phyloP scores from a whole-genome alignment of 108 stramenopile genomes.

The Cyclostephanos invisitatus region DNA sequence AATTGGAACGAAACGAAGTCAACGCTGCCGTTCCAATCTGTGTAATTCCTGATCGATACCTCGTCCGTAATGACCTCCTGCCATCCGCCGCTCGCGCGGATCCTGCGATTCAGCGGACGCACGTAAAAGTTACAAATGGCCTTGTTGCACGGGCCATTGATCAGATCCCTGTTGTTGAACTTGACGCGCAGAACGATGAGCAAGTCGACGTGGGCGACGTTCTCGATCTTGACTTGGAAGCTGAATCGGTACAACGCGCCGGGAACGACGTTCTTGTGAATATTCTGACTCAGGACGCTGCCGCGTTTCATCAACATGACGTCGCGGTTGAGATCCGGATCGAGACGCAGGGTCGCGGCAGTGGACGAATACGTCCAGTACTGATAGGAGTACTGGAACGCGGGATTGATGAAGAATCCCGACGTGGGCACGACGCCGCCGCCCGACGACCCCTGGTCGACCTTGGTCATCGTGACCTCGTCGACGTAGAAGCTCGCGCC shows the following conservation, averaged over 20 bases:
- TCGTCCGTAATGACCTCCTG: conserved; percentile 28
- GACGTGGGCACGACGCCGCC: neutral
- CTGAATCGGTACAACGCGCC: conserved; percentile 17
- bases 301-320: conserved; percentile 24
- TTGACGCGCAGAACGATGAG: conserved; percentile 28
- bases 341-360: conserved; percentile 2
- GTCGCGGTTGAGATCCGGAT: conserved; percentile 16
- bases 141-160: conserved; percentile 23
- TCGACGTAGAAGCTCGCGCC: conserved; percentile 30
- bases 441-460: neutral
- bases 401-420: conserved; percentile 39
- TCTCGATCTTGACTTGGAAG: conserved; percentile 19
- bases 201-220: neutral
- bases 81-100: conserved; percentile 15
- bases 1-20: conserved; percentile 30
- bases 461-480: conserved; percentile 28
- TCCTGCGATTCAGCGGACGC: conserved; percentile 17
- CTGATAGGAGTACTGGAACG: conserved; percentile 21
- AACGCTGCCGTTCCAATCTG: conserved; percentile 32
- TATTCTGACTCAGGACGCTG: conserved; percentile 26
- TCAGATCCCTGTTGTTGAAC: conserved; percentile 26
- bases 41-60: conserved; percentile 40
- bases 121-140: conserved; percentile 24
- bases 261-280: conserved; percentile 11
- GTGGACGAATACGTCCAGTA: conserved; percentile 18